Conservation (phyloP, 768 basidiomycete genomes). For the Pleurotus tuoliensis region DNA sequence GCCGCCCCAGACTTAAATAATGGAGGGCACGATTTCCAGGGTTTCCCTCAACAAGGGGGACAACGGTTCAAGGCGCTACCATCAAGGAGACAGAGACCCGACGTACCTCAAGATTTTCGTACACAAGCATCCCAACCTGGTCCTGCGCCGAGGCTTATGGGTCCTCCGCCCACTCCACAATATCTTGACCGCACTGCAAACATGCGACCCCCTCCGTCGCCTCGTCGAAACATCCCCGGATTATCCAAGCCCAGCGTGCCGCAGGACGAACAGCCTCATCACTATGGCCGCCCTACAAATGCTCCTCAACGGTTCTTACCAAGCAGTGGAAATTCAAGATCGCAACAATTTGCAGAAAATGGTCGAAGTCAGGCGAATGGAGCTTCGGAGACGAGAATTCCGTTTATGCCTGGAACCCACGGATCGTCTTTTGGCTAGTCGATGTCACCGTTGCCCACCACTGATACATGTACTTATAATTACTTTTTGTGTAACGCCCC, state of each 20-base stretch:
- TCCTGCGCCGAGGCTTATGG: constrained; percentile 34
- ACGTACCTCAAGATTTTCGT: constrained; percentile 10
- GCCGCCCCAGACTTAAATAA: constrained; percentile 30
- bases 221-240: neutral
- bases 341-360: neutral
- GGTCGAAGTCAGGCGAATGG: constrained; percentile 16
- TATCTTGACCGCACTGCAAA: constrained; percentile 24
- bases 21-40: constrained; percentile 11
- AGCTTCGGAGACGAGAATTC: too few relatives aligned
- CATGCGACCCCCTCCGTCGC: neutral
- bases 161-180: constrained; percentile 51
- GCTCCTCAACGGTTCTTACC: constrained; percentile 9
- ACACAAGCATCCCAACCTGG: constrained; percentile 13
- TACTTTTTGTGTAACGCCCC: too few relatives aligned
- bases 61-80: constrained; percentile 9
- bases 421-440: constrained; percentile 15
- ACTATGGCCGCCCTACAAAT: neutral
- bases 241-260: neutral
- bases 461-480: too few relatives aligned
- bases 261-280: neutral
- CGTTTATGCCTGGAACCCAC: constrained; percentile 23
- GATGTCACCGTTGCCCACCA: too few relatives aligned
- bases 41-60: constrained; percentile 17
- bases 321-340: constrained; percentile 6
- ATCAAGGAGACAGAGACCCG: constrained; percentile 2